Conservation (phyloP, 176 grass and related monocot species). For the Zea luxurians region DNA sequence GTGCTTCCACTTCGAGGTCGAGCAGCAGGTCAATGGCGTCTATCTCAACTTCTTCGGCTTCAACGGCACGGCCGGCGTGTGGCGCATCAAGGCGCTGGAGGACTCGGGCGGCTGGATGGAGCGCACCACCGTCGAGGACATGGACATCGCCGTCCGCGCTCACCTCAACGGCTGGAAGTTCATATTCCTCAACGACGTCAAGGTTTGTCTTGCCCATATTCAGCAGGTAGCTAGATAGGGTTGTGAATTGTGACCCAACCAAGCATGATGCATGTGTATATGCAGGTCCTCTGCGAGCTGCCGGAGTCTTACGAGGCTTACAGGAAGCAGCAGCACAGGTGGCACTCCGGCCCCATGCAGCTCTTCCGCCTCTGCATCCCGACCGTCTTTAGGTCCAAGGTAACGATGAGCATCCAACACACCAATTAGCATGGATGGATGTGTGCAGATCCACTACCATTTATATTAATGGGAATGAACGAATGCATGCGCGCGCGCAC, state of each 20-base stretch:
- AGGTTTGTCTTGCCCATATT: constrained; percentile 6
- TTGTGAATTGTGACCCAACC: too few relatives aligned
- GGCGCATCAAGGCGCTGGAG: constrained; percentile 92
- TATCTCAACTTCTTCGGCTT: constrained; percentile 98
- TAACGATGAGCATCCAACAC: too few relatives aligned
- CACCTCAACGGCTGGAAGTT: constrained; percentile 96
- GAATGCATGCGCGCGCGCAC: too few relatives aligned
- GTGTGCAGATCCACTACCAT: too few relatives aligned
- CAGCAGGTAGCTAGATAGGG: too few relatives aligned
- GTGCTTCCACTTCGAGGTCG: constrained; percentile 99
- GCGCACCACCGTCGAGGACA: constrained; percentile 98
- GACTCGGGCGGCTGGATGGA: constrained; percentile 96
- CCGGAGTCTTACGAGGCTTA: constrained; percentile 91
- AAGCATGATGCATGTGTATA: not conserved
- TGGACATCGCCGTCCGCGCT: constrained; percentile 96
- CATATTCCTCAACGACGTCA: constrained; percentile 95
- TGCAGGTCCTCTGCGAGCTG: constrained; percentile 79
- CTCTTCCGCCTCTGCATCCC: constrained; percentile 93
- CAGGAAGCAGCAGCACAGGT: constrained; percentile 96
- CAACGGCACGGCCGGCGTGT: constrained; percentile 94
- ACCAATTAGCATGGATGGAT: too few relatives aligned
- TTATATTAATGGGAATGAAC: too few relatives aligned
- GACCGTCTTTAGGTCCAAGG: constrained; percentile 72
- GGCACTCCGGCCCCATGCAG: constrained; percentile 99
- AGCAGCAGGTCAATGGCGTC: constrained; percentile 96